These are phyloP conservation scores for Limtongia smithiae DNA, from an alignment of 805 yeast genomes.

Conservation along the genomic window DNA sequence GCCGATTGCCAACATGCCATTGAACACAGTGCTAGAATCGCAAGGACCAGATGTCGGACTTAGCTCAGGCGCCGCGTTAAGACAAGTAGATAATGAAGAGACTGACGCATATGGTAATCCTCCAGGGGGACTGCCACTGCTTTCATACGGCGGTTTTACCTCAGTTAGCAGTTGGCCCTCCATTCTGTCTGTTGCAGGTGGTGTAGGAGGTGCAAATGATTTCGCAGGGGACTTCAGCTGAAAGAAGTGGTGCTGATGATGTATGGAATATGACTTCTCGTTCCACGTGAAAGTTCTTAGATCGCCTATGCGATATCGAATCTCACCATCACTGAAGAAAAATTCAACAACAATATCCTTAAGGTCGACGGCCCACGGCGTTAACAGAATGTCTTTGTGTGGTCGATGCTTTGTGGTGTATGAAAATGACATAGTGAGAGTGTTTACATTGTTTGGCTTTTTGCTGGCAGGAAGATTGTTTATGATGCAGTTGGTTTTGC, in stretches of 20 bases:
- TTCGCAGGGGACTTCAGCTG: background rate
- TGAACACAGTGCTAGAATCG: constrained; percentile 18
- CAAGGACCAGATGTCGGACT: constrained; percentile 23
- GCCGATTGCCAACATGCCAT: constrained; percentile 22
- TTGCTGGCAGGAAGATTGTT: constrained; percentile 13
- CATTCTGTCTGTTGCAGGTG: background rate
- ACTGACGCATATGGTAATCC: background rate
- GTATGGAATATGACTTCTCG: constrained; percentile 9
- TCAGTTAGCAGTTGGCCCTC: background rate
- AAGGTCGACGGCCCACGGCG: constrained; percentile 8
- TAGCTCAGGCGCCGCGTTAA: background rate
- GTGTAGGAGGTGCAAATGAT: constrained; percentile 10
- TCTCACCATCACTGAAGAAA: constrained; percentile 22
- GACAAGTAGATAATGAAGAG: background rate
- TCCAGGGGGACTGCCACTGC: too few species aligned
- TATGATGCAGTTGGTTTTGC: constrained; percentile 7
- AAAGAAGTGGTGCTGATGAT: constrained; percentile 23
- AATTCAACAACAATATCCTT: constrained; percentile 19
- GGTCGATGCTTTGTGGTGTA: constrained; percentile 7
- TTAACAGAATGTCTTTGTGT: background rate
- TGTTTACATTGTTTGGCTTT: constrained; percentile 22
- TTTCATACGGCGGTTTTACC: too few species aligned
- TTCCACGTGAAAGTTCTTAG: constrained; percentile 17
- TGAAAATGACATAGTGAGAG: constrained; percentile 20
- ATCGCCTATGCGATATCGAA: constrained; percentile 19